A percentile compares a stretch with the other conserved stretches of the same genome.
phyloP scores from a whole-genome alignment of 495 filamentous ascomycete genomes.

The Hypoxylon perforatum region DNA sequence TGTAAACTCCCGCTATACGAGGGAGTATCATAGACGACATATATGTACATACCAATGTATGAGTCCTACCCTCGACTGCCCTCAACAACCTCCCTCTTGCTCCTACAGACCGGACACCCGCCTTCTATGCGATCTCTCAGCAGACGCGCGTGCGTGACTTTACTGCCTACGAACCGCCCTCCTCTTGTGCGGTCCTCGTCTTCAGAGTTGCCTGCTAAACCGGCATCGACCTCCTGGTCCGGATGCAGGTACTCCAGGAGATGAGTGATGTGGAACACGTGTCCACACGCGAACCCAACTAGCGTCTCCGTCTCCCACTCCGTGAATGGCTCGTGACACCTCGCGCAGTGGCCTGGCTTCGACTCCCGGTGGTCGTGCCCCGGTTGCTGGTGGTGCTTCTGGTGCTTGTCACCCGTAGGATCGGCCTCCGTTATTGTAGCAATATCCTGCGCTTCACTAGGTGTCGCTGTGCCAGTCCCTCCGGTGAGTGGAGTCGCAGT shows the following conservation, averaged over 20 bases:
- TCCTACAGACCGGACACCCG: constrained; percentile 75
- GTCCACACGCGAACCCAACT: constrained; percentile 90
- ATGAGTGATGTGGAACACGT: constrained; percentile 89
- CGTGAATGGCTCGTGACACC: constrained; percentile 70
- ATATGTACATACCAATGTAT: not conserved
- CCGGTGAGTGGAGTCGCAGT: constrained; percentile 41
- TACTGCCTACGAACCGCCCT: constrained; percentile 71
- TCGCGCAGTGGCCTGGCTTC: constrained; percentile 67
- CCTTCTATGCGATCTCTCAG: constrained; percentile 75
- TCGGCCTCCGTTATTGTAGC: constrained; percentile 43
- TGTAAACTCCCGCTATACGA: not conserved
- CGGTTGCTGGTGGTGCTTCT: constrained; percentile 26
- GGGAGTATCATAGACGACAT: not conserved
- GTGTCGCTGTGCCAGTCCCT: constrained; percentile 51
- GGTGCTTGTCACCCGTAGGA: constrained; percentile 4
- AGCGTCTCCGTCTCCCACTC: constrained; percentile 78
- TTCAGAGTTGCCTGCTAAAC: constrained; percentile 50
- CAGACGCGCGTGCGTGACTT: constrained; percentile 88
- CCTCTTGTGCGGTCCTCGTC: constrained; percentile 49
- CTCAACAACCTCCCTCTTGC: constrained; percentile 41
- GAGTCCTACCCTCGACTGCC: constrained; percentile 12
- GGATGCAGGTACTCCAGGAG: constrained; percentile 67
- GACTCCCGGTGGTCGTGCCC: constrained; percentile 40
- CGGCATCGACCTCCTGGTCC: constrained; percentile 45
- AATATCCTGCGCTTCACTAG: constrained; percentile 33